Conservation (phyloP, 164 flowering plant genomes). For the Tetrastigma voinierianum region DNA sequence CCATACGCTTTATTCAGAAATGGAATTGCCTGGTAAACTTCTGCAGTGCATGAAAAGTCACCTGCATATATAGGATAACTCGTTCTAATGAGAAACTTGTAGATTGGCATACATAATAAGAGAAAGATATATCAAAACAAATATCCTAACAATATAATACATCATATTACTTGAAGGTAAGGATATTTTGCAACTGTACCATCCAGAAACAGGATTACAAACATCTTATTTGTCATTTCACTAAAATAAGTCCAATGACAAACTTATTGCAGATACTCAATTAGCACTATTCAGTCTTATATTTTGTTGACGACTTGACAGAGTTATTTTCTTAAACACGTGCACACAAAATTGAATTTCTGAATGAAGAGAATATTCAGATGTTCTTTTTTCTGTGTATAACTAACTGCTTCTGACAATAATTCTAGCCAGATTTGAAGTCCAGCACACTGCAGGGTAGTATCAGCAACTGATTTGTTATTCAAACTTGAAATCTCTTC, state of each 20-base stretch:
- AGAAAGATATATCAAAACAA: neutral
- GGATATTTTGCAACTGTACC: neutral
- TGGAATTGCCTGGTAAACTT: conserved; percentile 66
- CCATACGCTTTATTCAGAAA: conserved; percentile 63
- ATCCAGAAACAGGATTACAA: neutral
- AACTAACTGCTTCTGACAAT: neutral
- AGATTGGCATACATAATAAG: neutral
- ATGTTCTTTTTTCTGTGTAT: neutral
- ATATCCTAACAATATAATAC: neutral
- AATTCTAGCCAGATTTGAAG: neutral
- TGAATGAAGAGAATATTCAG: neutral
- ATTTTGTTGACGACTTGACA: neutral
- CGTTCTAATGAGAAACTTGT: neutral
- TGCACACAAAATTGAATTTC: neutral
- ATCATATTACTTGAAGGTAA: neutral
- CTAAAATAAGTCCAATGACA: too few species aligned
- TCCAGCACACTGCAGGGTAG: too few species aligned
- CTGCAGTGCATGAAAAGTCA: conserved; percentile 63
- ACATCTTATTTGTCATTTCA: neutral
- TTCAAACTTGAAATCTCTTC: too few species aligned
- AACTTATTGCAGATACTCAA: too few species aligned
- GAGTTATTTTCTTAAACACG: neutral
- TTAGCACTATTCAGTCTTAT: too few species aligned
- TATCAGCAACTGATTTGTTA: too few species aligned
- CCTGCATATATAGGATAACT: conserved; percentile 33